phyloP scores from a whole-genome alignment of 805 yeast species.

The Yarrowia sp. region DNA sequence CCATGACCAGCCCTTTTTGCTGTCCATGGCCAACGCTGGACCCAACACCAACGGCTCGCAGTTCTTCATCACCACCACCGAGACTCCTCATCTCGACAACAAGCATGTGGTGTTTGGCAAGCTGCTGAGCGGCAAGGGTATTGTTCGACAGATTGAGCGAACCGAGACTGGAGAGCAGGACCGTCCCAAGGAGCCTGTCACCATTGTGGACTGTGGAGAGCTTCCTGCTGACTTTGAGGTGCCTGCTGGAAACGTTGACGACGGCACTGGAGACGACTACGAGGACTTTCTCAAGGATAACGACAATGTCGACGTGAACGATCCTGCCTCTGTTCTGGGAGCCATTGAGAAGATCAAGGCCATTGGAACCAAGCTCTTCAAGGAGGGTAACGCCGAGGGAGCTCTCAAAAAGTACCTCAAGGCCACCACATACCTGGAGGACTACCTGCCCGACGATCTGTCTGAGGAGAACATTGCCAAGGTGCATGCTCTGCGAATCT shows the following conservation, averaged over 20 bases:
- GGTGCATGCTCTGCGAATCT: constrained; percentile 47
- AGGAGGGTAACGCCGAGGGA: constrained; percentile 53
- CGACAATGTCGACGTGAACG: constrained; percentile 48
- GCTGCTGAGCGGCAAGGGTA: constrained; percentile 74
- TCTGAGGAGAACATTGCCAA: constrained; percentile 49
- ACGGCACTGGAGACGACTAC: constrained; percentile 78
- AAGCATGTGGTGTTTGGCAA: constrained; percentile 97
- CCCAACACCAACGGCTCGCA: constrained; percentile 95
- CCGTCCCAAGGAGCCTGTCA: constrained; percentile 66
- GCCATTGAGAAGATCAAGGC: constrained; percentile 67
- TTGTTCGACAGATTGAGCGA: constrained; percentile 75
- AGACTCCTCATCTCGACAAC: constrained; percentile 91
- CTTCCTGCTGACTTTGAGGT: constrained; percentile 56
- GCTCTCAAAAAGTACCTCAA: constrained; percentile 69
- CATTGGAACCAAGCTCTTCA: constrained; percentile 75
- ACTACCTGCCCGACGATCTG: constrained; percentile 70
- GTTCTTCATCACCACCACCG: constrained; percentile 87
- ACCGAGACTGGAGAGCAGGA: constrained; percentile 62
- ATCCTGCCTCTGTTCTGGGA: constrained; percentile 60
- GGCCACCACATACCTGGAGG: constrained; percentile 65
- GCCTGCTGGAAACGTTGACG: constrained; percentile 50
- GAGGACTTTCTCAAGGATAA: constrained; percentile 76
- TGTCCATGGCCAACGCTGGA: constrained; percentile 97
- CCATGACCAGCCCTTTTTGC: constrained; percentile 81
- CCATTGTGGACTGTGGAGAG: constrained; percentile 75